Evolutionary conservation across 495 filamentous ascomycete species (phyloP).

Genomic region (Xylaria telfairii): DNA sequence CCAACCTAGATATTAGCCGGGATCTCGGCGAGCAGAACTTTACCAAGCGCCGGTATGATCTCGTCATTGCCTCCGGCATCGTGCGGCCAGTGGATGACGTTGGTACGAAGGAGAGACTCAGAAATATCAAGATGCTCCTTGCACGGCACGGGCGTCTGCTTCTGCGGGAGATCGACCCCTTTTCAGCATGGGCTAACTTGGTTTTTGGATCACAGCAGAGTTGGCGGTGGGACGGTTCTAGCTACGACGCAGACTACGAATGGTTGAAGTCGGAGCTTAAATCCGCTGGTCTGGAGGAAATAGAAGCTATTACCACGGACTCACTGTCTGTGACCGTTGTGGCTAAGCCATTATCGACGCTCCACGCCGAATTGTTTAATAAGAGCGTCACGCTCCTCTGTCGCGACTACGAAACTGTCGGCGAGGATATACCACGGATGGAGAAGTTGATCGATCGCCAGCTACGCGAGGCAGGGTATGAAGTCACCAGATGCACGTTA

Average conservation of each 20-base stretch:
- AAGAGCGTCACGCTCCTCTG: too few species aligned
- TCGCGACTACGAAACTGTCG: too few species aligned
- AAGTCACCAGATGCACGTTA: constrained; percentile 32
- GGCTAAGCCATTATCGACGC: too few species aligned
- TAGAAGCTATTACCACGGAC: too few species aligned
- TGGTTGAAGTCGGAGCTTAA: not conserved
- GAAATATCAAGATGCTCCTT: not conserved
- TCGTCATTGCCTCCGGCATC: not conserved
- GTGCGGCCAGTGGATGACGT: not conserved
- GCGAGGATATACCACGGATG: too few species aligned
- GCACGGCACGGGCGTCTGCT: not conserved
- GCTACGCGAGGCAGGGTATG: constrained; percentile 25
- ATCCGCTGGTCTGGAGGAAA: not conserved
- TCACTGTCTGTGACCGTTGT: too few species aligned
- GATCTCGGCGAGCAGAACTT: not conserved
- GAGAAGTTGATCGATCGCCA: too few species aligned
- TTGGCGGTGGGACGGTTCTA: not conserved
- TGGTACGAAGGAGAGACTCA: not conserved
- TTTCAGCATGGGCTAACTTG: not conserved
- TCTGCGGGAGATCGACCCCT: not conserved
- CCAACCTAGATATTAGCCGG: not conserved
- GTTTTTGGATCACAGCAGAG: not conserved
- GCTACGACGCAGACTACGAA: not conserved
- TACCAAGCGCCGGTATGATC: not conserved
- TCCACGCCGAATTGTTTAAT: too few species aligned